Percentiles rank a stretch among this genome's conserved stretches.
phyloP scores from a whole-genome alignment of 1,284 basidiomycete species.

The Cutaneotrichosporon spelunceum region DNA sequence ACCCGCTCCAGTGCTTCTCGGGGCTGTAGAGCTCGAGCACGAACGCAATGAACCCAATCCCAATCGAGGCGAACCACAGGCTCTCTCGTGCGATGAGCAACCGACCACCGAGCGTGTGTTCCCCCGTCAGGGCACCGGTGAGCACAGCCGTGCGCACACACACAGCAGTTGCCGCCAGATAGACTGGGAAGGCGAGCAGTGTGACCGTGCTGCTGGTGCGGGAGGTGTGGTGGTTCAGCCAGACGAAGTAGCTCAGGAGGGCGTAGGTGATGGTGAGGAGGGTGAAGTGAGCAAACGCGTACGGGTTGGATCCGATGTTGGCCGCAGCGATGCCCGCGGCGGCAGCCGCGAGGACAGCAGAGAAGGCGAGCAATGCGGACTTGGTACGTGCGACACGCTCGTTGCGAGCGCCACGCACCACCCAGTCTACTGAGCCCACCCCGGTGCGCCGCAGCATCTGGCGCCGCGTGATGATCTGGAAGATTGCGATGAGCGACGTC shows the following conservation, averaged over 20 bases:
- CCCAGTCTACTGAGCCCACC: constrained; percentile 19
- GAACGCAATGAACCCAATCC: constrained; percentile 61
- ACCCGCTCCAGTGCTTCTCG: constrained; percentile 53
- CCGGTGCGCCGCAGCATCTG: constrained; percentile 30
- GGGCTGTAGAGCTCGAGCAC: constrained; percentile 69
- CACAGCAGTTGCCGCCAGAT: constrained; percentile 58
- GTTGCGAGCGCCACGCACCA: constrained; percentile 48
- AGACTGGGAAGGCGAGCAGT: constrained; percentile 79
- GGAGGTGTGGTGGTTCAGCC: constrained; percentile 70
- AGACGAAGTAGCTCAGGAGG: constrained; percentile 43
- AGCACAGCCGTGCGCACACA: constrained; percentile 63
- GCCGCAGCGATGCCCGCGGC: constrained; percentile 59
- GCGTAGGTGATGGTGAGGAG: constrained; percentile 34
- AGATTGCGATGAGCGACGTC: constrained; percentile 53
- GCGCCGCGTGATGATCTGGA: constrained; percentile 51
- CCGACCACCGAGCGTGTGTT: constrained; percentile 29
- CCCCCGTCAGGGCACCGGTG: constrained; percentile 34
- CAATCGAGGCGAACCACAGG: constrained; percentile 53
- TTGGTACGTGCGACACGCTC: constrained; percentile 60
- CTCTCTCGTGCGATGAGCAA: constrained; percentile 37
- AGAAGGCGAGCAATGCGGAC: constrained; percentile 50
- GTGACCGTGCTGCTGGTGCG: constrained; percentile 71
- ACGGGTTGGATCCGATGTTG: constrained; percentile 53
- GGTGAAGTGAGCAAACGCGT: constrained; percentile 25
- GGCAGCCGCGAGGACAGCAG: constrained; percentile 56